A percentile compares a stretch with the other conserved stretches of the same genome.
These are phyloP conservation scores for Arthrobotrys sinensis DNA, from an alignment of 2,329 filamentous ascomycete species.

Conservation along the genomic window DNA sequence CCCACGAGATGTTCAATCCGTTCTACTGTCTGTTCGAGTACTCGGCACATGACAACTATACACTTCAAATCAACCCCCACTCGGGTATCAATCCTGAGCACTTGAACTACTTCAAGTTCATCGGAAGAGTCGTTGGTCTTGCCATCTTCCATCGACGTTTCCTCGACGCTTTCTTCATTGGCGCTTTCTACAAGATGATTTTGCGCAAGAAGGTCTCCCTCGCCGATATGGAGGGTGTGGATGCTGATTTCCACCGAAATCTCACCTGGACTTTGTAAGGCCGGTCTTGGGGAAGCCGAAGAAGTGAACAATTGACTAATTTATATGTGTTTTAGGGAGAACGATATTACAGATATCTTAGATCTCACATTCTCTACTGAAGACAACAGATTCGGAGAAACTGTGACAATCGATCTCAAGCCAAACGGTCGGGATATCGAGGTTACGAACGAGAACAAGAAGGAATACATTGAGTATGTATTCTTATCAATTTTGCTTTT, in stretches of 20 bases:
- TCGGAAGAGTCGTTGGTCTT: conserved; percentile 94
- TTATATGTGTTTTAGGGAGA: conserved; percentile 74
- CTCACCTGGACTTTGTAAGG: conserved; percentile 90
- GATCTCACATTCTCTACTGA: conserved; percentile 98
- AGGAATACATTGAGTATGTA: conserved; percentile 92
- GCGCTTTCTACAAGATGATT: conserved; percentile 99
- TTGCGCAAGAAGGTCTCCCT: conserved; percentile 91
- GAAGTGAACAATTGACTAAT: neutral
- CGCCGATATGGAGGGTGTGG: conserved; percentile 98
- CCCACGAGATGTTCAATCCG: conserved; percentile 99
- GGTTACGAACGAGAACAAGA: conserved; percentile 98
- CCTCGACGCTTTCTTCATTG: conserved; percentile 98
- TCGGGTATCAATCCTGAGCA: conserved; percentile 99
- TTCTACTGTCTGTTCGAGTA: conserved; percentile 99
- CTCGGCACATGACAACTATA: conserved; percentile 99
- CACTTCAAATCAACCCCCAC: conserved; percentile 98
- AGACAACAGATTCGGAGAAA: conserved; percentile 95
- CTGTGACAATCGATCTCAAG: conserved; percentile 93
- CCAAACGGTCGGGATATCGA: conserved; percentile 91
- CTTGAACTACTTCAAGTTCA: conserved; percentile 99
- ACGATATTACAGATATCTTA: conserved; percentile 92
- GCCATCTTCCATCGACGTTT: conserved; percentile 99
- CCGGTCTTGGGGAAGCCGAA: neutral
- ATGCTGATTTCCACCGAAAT: conserved; percentile 96
- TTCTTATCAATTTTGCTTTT: neutral